Conservation (phyloP, 495 filamentous ascomycete genomes). For the Pyrenula massariospora region DNA sequence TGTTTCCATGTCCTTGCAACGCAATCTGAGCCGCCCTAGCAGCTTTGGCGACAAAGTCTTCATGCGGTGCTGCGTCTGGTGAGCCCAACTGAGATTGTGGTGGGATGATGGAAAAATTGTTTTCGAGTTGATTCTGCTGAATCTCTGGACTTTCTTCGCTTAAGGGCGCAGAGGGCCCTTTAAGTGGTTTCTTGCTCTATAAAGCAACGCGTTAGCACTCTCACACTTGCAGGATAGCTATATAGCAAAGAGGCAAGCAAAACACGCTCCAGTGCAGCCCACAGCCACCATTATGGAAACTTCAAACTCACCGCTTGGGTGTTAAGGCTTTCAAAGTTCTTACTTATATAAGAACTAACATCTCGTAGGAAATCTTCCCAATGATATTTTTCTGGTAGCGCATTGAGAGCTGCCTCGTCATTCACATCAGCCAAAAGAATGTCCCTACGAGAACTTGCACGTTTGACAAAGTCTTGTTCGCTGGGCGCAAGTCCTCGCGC, state of each 20-base stretch:
- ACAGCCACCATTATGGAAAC: background rate
- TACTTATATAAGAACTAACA: constrained; percentile 61
- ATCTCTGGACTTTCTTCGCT: constrained; percentile 28
- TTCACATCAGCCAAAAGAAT: constrained; percentile 53
- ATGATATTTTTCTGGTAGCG: constrained; percentile 65
- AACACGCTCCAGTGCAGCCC: background rate
- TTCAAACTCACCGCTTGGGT: constrained; percentile 31
- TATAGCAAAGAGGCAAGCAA: background rate
- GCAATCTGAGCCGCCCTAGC: constrained; percentile 43
- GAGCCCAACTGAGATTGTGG: constrained; percentile 27
- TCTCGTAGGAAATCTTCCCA: constrained; percentile 67
- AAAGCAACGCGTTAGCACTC: background rate
- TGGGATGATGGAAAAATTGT: constrained; percentile 29
- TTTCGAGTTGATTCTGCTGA: constrained; percentile 27
- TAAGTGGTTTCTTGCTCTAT: constrained; percentile 29
- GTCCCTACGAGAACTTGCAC: constrained; percentile 50
- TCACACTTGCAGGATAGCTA: background rate
- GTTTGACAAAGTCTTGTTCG: constrained; percentile 63
- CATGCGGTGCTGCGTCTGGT: constrained; percentile 33
- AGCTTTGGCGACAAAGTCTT: constrained; percentile 40
- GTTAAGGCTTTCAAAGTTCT: constrained; percentile 58
- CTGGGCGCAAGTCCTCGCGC: constrained; percentile 51
- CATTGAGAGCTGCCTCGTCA: constrained; percentile 46
- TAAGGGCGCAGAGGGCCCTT: constrained; percentile 31
- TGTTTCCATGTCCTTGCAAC: constrained; percentile 33